Percentiles rank a stretch among this genome's conserved stretches.
Evolutionary conservation across 345 rosid species (phyloP).

Genomic region (Eucalyptus camaldulensis): DNA sequence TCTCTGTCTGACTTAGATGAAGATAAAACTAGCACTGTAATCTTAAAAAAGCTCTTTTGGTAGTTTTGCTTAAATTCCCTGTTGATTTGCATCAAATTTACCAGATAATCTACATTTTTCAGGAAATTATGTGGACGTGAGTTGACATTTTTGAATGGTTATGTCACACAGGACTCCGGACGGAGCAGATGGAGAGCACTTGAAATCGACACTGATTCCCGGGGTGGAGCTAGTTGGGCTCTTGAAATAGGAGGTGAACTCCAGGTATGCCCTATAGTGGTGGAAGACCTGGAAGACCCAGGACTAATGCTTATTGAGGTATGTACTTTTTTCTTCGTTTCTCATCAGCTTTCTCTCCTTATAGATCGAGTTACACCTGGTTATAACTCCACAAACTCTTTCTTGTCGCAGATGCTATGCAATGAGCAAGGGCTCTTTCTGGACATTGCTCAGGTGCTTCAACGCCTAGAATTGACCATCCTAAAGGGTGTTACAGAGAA

Average conservation of each 20-base stretch:
- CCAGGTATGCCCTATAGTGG: conserved; percentile 36
- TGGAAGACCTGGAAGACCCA: conserved; percentile 46
- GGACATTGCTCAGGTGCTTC: conserved; percentile 45
- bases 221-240: conserved; percentile 32
- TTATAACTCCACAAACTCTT: background rate
- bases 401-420: conserved; percentile 45
- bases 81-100: background rate
- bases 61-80: background rate
- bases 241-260: conserved; percentile 26
- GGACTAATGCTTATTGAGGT: conserved; percentile 64
- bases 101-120: background rate
- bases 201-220: background rate
- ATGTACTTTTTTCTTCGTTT: background rate
- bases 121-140: background rate
- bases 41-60: background rate
- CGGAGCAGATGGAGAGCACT: conserved; percentile 11
- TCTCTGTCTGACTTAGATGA: background rate
- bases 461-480: conserved; percentile 27
- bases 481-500: conserved; percentile 33
- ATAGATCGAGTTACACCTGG: background rate
- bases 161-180: background rate
- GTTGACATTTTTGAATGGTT: background rate
- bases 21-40: background rate
- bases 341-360: background rate
- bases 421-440: conserved; percentile 32